These are phyloP conservation scores for Neostapfia colusana DNA, from an alignment of 176 grass and related monocot species.

Conservation along the genomic window DNA sequence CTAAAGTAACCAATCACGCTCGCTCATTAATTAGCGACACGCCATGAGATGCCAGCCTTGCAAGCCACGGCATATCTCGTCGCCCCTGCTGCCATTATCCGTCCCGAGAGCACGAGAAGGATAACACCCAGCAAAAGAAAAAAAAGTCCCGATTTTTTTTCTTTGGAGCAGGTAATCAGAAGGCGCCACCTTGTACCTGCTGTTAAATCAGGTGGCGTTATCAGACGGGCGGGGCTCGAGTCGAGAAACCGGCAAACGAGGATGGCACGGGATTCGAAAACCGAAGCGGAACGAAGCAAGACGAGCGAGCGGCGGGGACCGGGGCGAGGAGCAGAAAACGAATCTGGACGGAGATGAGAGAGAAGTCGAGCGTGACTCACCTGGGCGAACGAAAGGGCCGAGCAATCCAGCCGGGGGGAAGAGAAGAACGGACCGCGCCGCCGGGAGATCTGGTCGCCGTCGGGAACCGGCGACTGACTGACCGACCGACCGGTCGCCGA, in stretches of 20 bases:
- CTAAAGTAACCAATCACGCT: too few relatives aligned
- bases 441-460: not conserved
- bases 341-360: not conserved
- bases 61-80: constrained; percentile 27
- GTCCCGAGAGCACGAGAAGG: not conserved
- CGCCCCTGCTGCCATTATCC: constrained; percentile 15
- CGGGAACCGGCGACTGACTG: too few relatives aligned
- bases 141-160: not conserved
- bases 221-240: not conserved
- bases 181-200: not conserved
- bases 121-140: not conserved
- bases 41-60: constrained; percentile 33
- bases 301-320: not conserved
- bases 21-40: constrained; percentile 11
- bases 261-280: constrained; percentile 10
- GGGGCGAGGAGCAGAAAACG: not conserved
- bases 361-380: constrained; percentile 1
- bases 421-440: not conserved
- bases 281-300: not conserved
- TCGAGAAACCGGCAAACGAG: not conserved
- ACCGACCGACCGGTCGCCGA: not conserved
- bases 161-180: not conserved
- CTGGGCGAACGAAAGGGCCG: not conserved
- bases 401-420: not conserved
- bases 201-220: not conserved